phyloP scores from a whole-genome alignment of 352 stramenopile species.

The Phytopythium delawarense region DNA sequence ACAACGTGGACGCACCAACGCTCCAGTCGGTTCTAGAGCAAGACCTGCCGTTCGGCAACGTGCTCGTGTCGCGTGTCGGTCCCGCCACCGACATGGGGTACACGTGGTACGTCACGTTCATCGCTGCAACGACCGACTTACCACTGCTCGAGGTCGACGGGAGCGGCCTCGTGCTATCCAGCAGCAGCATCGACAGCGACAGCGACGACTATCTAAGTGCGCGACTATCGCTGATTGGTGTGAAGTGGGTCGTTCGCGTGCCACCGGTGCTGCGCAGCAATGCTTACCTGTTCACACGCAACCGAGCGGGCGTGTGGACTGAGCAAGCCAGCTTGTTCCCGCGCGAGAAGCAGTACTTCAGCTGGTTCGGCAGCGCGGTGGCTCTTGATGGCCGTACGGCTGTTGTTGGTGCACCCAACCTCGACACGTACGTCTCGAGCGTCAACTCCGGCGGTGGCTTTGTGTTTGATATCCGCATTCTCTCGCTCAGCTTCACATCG shows the following conservation, averaged over 20 bases:
- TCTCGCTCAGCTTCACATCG: constrained; percentile 76
- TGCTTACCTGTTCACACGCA: constrained; percentile 63
- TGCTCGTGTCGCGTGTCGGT: constrained; percentile 65
- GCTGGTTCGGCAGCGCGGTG: constrained; percentile 83
- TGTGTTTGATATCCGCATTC: constrained; percentile 89
- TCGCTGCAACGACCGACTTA: constrained; percentile 43
- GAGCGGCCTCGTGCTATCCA: not conserved
- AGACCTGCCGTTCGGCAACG: constrained; percentile 64
- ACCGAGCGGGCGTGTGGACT: constrained; percentile 54
- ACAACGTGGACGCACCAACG: constrained; percentile 32
- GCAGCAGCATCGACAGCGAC: not conserved
- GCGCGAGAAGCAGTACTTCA: constrained; percentile 87
- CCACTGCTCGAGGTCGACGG: constrained; percentile 54
- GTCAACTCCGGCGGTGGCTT: constrained; percentile 92
- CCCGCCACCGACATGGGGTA: constrained; percentile 47
- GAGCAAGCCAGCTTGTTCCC: constrained; percentile 93
- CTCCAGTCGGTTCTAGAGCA: constrained; percentile 55
- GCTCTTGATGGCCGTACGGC: constrained; percentile 80
- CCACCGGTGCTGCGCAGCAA: constrained; percentile 59
- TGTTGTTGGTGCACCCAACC: constrained; percentile 90
- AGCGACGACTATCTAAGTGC: constrained; percentile 8
- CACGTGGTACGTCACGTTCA: constrained; percentile 86
- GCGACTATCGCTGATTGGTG: constrained; percentile 6
- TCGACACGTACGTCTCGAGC: constrained; percentile 86
- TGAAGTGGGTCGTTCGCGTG: constrained; percentile 42